phyloP scores from a whole-genome alignment of 257 asterid genomes.

The Solanum lignicaule region DNA sequence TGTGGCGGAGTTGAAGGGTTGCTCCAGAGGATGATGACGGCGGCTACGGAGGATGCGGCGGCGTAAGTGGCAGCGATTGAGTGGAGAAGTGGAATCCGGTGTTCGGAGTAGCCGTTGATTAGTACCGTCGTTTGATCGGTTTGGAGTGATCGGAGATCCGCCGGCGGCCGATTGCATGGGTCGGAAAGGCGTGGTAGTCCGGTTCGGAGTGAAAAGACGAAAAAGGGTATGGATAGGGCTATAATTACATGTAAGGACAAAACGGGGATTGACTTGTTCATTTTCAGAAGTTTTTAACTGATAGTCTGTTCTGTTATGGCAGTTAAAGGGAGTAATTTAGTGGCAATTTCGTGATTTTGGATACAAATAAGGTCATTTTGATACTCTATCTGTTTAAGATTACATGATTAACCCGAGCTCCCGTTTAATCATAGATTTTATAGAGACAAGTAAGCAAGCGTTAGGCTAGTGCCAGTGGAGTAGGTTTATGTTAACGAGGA shows the following conservation, averaged over 20 bases:
- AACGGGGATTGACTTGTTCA: background rate
- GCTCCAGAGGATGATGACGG: conserved; percentile 68
- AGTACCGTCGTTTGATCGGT: conserved; percentile 74
- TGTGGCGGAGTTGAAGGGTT: conserved; percentile 56
- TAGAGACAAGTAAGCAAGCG: background rate
- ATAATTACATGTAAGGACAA: conserved; percentile 7
- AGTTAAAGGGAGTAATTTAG: background rate
- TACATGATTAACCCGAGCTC: background rate
- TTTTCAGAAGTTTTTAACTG: background rate
- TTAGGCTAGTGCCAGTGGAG: background rate
- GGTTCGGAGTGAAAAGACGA: conserved; percentile 38
- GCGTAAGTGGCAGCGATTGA: conserved; percentile 64
- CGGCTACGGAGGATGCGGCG: conserved; percentile 45
- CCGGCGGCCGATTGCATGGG: conserved; percentile 16
- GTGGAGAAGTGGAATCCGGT: conserved; percentile 65
- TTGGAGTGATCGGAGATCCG: conserved; percentile 34
- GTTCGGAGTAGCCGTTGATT: conserved; percentile 83
- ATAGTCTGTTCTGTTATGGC: background rate
- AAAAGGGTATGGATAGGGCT: conserved; percentile 17
- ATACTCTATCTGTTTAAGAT: background rate
- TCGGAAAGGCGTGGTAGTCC: conserved; percentile 8
- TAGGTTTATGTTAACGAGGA: too few species aligned
- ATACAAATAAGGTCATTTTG: background rate
- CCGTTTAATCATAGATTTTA: background rate
- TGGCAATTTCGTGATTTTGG: background rate